Evolutionary conservation across 1,284 basidiomycete genomes (phyloP).

Genomic region (Ganoderma leucocontextum): DNA sequence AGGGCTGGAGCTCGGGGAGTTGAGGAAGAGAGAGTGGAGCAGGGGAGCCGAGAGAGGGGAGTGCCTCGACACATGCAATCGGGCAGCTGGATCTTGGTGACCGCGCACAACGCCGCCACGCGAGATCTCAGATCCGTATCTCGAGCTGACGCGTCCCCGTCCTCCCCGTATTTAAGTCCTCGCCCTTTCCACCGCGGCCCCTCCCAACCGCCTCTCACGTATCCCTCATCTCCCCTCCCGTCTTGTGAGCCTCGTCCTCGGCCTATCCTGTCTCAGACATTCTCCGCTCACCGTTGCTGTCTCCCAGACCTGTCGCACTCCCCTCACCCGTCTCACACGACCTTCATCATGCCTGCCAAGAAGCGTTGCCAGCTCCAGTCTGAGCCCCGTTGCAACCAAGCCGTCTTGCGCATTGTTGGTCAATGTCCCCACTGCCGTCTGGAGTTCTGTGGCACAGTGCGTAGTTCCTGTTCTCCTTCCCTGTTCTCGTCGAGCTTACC

Average conservation of each 20-base stretch:
- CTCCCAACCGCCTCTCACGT: slow-evolving; percentile 30
- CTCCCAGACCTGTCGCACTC: slow-evolving; percentile 22
- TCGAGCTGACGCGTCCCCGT: slow-evolving; percentile 50
- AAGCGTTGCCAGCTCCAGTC: slow-evolving; percentile 83
- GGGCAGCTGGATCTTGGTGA: slow-evolving; percentile 34
- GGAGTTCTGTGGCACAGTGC: slow-evolving; percentile 80
- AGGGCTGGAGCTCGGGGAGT: slow-evolving; percentile 14
- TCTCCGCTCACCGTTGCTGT: slow-evolving; percentile 20
- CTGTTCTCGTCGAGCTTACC: not conserved
- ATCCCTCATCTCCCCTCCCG: slow-evolving; percentile 26
- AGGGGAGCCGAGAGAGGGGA: not conserved
- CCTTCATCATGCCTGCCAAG: slow-evolving; percentile 74
- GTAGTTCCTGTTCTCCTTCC: slow-evolving; percentile 42
- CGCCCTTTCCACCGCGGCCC: slow-evolving; percentile 26
- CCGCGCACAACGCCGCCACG: slow-evolving; percentile 39
- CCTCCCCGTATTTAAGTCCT: slow-evolving; percentile 40
- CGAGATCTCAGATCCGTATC: slow-evolving; percentile 45
- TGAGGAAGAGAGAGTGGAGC: slow-evolving; percentile 16
- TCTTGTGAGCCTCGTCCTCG: slow-evolving; percentile 19
- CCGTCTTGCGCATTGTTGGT: slow-evolving; percentile 82
- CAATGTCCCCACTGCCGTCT: slow-evolving; percentile 81
- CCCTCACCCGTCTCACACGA: slow-evolving; percentile 35
- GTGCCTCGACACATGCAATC: slow-evolving; percentile 25
- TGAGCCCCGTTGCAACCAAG: slow-evolving; percentile 76
- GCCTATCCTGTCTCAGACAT: not conserved